These are phyloP conservation scores for Theobroma grandiflorum DNA, from an alignment of 441 rosid genomes.

Conservation along the genomic window DNA sequence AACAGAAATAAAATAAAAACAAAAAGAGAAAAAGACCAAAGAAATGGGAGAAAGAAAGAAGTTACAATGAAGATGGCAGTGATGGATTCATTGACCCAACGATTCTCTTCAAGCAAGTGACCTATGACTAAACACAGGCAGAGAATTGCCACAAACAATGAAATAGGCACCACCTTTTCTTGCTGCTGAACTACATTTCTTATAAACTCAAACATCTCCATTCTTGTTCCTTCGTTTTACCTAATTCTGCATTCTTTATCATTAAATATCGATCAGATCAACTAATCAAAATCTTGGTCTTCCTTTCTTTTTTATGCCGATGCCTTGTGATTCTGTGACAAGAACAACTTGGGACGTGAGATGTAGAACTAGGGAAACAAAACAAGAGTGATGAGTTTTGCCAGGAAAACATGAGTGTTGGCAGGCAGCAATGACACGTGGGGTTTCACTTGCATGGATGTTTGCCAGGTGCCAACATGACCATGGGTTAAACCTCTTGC, in stretches of 20 bases:
- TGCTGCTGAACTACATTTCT: slow-evolving; percentile 47
- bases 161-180: slow-evolving; percentile 68
- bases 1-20: neutral
- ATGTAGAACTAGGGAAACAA: neutral
- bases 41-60: neutral
- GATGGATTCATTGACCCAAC: slow-evolving; percentile 80
- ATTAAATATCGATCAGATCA: too few species aligned
- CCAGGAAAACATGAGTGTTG: slow-evolving; percentile 37
- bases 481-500: neutral
- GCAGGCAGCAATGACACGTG: slow-evolving; percentile 38
- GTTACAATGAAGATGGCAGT: slow-evolving; percentile 67
- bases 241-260: neutral
- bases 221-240: neutral
- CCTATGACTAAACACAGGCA: slow-evolving; percentile 67
- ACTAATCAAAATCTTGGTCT: too few species aligned
- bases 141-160: slow-evolving; percentile 67
- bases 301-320: neutral
- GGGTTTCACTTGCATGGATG: neutral
- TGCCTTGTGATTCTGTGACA: neutral
- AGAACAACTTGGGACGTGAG: neutral
- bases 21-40: neutral
- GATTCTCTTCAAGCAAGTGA: slow-evolving; percentile 70
- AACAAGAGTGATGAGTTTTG: slow-evolving; percentile 22
- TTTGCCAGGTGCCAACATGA: slow-evolving; percentile 4
- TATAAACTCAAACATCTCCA: slow-evolving; percentile 33